A percentile compares a stretch with the other conserved stretches of the same genome.
Conservation (phyloP, 768 basidiomycete genomes). For the Cystofilobasidium ferigula region DNA sequence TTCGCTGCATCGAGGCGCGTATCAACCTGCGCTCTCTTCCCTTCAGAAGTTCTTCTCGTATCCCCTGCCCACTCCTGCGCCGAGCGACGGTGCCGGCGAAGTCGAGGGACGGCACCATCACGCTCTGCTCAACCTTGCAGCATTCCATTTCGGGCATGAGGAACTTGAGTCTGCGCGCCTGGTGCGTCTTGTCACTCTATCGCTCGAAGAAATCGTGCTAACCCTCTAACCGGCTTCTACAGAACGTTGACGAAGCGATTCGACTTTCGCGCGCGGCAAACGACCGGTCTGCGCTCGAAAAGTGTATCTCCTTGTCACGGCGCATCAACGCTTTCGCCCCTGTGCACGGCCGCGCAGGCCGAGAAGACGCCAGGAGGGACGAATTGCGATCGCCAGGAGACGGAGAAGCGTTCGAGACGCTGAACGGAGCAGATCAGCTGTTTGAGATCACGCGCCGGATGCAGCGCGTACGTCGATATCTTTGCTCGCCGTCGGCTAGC, state of each 20-base stretch:
- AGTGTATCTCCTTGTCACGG: constrained; percentile 42
- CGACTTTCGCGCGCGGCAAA: constrained; percentile 60
- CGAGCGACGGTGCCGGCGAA: not conserved
- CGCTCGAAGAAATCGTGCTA: constrained; percentile 16
- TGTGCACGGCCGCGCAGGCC: constrained; percentile 31
- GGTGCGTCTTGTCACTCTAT: constrained; percentile 39
- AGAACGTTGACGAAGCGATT: constrained; percentile 69
- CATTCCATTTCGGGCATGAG: constrained; percentile 61
- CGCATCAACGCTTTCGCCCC: not conserved
- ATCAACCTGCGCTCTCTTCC: constrained; percentile 56
- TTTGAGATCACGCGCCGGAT: constrained; percentile 46
- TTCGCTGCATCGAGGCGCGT: constrained; percentile 55
- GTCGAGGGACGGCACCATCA: constrained; percentile 57
- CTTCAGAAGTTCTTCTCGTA: constrained; percentile 74
- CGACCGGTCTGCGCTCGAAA: constrained; percentile 61
- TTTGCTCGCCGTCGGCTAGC: too few relatives aligned
- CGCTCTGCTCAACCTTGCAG: constrained; percentile 62
- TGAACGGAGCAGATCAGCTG: constrained; percentile 39
- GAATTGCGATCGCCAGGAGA: constrained; percentile 68
- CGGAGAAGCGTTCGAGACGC: constrained; percentile 61
- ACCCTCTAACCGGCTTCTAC: too few relatives aligned
- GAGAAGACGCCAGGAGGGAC: constrained; percentile 40
- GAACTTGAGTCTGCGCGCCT: constrained; percentile 60
- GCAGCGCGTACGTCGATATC: constrained; percentile 54
- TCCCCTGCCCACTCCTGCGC: constrained; percentile 29